Evolutionary conservation across 2,329 filamentous ascomycete genomes (phyloP).

Genomic region (Cladosporium colombiae): DNA sequence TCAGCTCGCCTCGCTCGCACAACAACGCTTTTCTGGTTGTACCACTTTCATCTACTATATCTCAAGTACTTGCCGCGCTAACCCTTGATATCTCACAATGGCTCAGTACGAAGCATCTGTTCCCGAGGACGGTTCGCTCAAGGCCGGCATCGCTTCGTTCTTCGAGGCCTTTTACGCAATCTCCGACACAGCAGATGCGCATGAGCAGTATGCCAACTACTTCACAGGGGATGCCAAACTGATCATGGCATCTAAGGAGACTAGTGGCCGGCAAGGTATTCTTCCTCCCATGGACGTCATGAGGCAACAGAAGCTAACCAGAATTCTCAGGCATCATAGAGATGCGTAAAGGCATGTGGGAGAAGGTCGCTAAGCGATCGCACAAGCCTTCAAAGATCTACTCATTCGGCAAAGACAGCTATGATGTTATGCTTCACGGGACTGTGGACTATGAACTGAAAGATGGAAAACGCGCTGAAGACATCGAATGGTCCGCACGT

Average conservation of each 20-base stretch:
- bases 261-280: conserved; percentile 48
- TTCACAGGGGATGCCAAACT: conserved; percentile 54
- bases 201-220: conserved; percentile 50
- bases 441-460: conserved; percentile 56
- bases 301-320: background rate
- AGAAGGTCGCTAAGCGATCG: conserved; percentile 49
- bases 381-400: conserved; percentile 53
- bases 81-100: background rate
- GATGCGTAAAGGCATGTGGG: conserved; percentile 56
- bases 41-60: background rate
- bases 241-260: conserved; percentile 54
- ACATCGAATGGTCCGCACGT: conserved; percentile 57
- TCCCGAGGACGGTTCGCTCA: conserved; percentile 35
- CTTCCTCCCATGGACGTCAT: background rate
- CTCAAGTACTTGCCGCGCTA: background rate
- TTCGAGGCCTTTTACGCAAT: conserved; percentile 50
- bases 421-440: conserved; percentile 58
- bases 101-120: conserved; percentile 35
- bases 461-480: conserved; percentile 47
- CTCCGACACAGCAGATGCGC: conserved; percentile 50
- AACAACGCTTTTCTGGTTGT: background rate
- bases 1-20: background rate
- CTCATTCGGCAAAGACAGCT: conserved; percentile 47
- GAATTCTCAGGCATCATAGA: conserved; percentile 49
- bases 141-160: conserved; percentile 45